A percentile compares a stretch with the other conserved stretches of the same genome.
phyloP scores from a whole-genome alignment of 2,329 filamentous ascomycete genomes.

The Calonectria leucothoes region DNA sequence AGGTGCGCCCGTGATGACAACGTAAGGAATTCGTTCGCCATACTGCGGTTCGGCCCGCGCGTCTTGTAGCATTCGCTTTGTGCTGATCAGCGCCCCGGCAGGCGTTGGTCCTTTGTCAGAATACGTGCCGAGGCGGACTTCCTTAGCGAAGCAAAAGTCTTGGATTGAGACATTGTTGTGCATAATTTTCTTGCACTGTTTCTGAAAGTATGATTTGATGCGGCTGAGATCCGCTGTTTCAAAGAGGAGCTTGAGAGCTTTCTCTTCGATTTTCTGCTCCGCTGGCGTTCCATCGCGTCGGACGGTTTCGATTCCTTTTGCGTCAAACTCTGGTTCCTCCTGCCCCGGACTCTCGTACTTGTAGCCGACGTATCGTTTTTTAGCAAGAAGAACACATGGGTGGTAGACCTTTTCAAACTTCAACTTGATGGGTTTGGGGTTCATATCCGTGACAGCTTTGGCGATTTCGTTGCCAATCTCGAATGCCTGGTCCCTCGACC shows the following conservation, averaged over 20 bases:
- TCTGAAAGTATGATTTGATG: conserved; percentile 90
- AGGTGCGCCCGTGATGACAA: conserved; percentile 89
- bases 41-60: conserved; percentile 91
- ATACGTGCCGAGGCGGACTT: conserved; percentile 92
- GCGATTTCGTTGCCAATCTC: conserved; percentile 93
- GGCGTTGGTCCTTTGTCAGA: conserved; percentile 80
- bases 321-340: conserved; percentile 87
- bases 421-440: conserved; percentile 91
- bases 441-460: conserved; percentile 85
- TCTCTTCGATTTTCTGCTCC: conserved; percentile 97
- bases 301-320: conserved; percentile 98
- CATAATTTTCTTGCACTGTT: conserved; percentile 94
- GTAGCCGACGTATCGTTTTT: conserved; percentile 98
- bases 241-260: conserved; percentile 88
- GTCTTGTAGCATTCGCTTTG: conserved; percentile 87
- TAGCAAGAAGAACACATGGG: conserved; percentile 91
- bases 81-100: conserved; percentile 88
- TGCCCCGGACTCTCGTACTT: conserved; percentile 89
- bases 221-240: conserved; percentile 88
- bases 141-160: conserved; percentile 95
- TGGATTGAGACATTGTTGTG: conserved; percentile 87
- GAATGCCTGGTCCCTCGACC: conserved; percentile 90
- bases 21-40: conserved; percentile 93
- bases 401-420: conserved; percentile 99
- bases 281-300: conserved; percentile 94